Conservation (phyloP, 2,329 filamentous ascomycete genomes). For the Ascochyta lentis region DNA sequence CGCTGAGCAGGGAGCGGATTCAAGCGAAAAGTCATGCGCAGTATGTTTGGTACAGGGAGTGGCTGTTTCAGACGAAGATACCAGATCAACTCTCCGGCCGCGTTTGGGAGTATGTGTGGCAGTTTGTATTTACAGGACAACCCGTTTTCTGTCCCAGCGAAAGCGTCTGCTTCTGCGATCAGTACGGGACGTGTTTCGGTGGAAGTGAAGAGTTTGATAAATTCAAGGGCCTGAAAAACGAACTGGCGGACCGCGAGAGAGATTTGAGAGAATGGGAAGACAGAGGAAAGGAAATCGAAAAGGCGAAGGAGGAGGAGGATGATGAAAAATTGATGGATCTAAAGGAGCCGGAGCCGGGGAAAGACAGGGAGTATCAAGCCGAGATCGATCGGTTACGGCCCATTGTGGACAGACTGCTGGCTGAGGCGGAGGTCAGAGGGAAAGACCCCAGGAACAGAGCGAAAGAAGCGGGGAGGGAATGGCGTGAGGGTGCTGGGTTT, state of each 20-base stretch:
- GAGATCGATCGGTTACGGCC: constrained; percentile 54
- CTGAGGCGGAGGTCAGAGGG: constrained; percentile 58
- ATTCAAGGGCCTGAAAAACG: constrained; percentile 56
- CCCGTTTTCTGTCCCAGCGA: constrained; percentile 59
- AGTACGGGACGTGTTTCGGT: constrained; percentile 68
- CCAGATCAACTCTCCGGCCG: constrained; percentile 64
- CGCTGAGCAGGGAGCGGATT: constrained; percentile 64
- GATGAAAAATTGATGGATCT: constrained; percentile 39
- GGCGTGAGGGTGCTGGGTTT: constrained; percentile 64
- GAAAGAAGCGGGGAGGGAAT: constrained; percentile 59
- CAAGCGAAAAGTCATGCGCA: constrained; percentile 59
- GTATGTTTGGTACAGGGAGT: constrained; percentile 65
- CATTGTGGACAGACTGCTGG: constrained; percentile 51
- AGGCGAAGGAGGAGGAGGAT: constrained; percentile 45
- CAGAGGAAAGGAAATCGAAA: constrained; percentile 46
- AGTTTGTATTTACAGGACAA: constrained; percentile 64
- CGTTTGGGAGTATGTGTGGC: constrained; percentile 70
- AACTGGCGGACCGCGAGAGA: constrained; percentile 50
- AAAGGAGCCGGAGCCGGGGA: constrained; percentile 45
- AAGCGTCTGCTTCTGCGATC: constrained; percentile 68
- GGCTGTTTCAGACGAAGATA: constrained; percentile 65
- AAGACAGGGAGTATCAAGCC: constrained; percentile 52
- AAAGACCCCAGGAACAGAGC: constrained; percentile 60
- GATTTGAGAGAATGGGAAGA: constrained; percentile 54
- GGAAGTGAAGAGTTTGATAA: constrained; percentile 56